Evolutionary conservation across 2,329 filamentous ascomycete species (phyloP).

Genomic region (Talaromyces atroroseus): DNA sequence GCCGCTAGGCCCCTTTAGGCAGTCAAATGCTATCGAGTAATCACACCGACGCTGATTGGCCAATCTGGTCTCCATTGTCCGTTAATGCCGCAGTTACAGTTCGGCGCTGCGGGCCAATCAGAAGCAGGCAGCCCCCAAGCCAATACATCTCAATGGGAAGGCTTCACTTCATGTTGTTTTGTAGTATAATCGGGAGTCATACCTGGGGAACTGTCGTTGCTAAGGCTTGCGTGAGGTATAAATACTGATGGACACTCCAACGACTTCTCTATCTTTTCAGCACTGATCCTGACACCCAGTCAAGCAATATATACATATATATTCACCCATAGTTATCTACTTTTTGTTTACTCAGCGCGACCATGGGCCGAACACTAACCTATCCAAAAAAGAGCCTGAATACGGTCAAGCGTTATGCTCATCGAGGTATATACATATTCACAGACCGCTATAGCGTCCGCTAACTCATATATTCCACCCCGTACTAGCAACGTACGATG

Average conservation of each 20-base stretch:
- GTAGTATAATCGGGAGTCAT: too few species aligned
- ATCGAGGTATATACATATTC: constrained; percentile 51
- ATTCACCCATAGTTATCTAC: background rate
- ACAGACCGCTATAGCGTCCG: background rate
- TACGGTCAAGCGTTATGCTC: constrained; percentile 62
- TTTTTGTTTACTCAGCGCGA: too few species aligned
- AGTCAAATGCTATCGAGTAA: background rate
- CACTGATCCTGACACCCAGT: too few species aligned
- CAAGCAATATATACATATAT: background rate
- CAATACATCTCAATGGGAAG: too few species aligned
- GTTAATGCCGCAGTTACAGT: background rate
- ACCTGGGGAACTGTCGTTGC: too few species aligned
- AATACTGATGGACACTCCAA: too few species aligned
- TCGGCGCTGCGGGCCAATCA: constrained; percentile 4
- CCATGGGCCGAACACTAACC: constrained; percentile 38
- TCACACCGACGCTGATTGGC: background rate
- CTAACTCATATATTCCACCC: constrained; percentile 10
- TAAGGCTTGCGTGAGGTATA: too few species aligned
- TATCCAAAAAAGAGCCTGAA: constrained; percentile 62
- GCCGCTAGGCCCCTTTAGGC: background rate
- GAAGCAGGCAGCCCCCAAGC: background rate
- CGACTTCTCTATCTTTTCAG: too few species aligned
- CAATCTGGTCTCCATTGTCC: background rate
- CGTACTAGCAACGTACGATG: constrained; percentile 61
- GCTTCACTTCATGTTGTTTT: too few species aligned